Evolutionary conservation across 2,329 filamentous ascomycete genomes (phyloP).

Genomic region (Lecanicillium sp.): DNA sequence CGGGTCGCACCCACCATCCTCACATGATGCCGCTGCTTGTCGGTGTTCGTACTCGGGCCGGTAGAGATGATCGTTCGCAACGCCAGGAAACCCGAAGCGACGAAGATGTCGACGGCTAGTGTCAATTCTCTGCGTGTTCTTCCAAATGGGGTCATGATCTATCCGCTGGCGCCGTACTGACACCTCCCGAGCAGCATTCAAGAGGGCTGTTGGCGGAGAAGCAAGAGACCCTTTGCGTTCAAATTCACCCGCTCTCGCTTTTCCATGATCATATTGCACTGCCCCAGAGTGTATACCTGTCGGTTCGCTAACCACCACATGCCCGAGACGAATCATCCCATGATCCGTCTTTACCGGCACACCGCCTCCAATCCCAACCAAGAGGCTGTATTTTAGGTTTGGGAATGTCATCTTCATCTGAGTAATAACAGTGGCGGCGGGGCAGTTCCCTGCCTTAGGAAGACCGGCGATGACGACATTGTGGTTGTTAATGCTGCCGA

Average conservation of each 20-base stretch:
- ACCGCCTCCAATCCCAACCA: constrained; percentile 18
- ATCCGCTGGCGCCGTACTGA: constrained; percentile 3
- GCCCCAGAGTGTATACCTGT: constrained; percentile 10
- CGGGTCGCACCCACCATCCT: constrained; percentile 7
- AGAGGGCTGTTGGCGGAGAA: constrained; percentile 10
- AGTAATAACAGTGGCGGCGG: constrained; percentile 22
- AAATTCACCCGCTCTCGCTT: constrained; percentile 11
- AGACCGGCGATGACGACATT: constrained; percentile 24
- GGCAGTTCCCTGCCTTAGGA: constrained; percentile 20
- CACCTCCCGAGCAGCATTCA: constrained; percentile 11
- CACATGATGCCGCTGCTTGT: constrained; percentile 6
- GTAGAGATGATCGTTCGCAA: constrained; percentile 9
- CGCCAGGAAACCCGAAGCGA: constrained; percentile 8
- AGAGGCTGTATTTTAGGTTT: constrained; percentile 14
- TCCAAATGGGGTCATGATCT: constrained; percentile 7
- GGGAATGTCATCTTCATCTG: constrained; percentile 26
- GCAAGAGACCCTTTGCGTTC: constrained; percentile 10
- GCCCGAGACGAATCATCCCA: constrained; percentile 15
- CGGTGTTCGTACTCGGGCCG: constrained; percentile 5
- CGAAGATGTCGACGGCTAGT: constrained; percentile 2
- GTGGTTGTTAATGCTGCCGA: constrained; percentile 21
- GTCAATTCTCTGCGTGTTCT: constrained; percentile 6
- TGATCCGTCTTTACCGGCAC: constrained; percentile 12
- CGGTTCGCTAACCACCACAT: constrained; percentile 15
- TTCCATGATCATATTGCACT: constrained; percentile 15